Base-by-base conservation (phyloP, 345 rosid genomes). In the Populus davidiana region DNA sequence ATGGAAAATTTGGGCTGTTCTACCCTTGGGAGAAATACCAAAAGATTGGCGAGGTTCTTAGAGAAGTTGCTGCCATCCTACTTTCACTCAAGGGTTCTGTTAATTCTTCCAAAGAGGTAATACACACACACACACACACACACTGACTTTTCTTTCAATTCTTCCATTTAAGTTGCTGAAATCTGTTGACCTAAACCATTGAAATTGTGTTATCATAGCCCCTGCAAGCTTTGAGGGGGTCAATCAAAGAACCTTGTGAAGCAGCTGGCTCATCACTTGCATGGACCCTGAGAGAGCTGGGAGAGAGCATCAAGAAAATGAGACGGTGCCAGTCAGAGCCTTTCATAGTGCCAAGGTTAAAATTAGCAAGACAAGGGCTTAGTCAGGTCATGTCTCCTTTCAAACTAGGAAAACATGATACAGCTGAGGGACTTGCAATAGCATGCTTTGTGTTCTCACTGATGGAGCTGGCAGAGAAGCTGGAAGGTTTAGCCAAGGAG, bases 11-110 rank as follows among this genome's bases (percentile, higher is more conserved):
- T 75, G 93, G 98, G 43, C 83, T 90, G 25, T 86, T 84, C 70
- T 88, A 93, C 69, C 97, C 98, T 17, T 96, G 97, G 99, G 71
- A 77, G 38, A 90, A 89, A 71, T 96, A 92, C 77, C 83, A 88
- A 23, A 49, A 83, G 66, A 84, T 91, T 29, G 94, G 89, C 75
- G 94, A 90, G 54, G 76, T 81, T 76, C 91, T 96, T 39, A 78
- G 92, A 56, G 90, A 84, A 54, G 50, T 86, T 38, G 87, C 92
- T 14, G 75, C 81, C 66, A 76, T 66, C 71, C 83, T 85, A 21
- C 74, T 87, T 72, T 86, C 90, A 56, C 89, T 91, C 14, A 71
- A 81, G 69, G 73, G 23, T 14, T 83, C 86, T 63, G 85, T 88
- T 75, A 81, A 56, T 56, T 82, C 85, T 56, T 69, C 87, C 13